phyloP scores from a whole-genome alignment of 1,139 yeast genomes.

The Sugiyamaella paludigena region DNA sequence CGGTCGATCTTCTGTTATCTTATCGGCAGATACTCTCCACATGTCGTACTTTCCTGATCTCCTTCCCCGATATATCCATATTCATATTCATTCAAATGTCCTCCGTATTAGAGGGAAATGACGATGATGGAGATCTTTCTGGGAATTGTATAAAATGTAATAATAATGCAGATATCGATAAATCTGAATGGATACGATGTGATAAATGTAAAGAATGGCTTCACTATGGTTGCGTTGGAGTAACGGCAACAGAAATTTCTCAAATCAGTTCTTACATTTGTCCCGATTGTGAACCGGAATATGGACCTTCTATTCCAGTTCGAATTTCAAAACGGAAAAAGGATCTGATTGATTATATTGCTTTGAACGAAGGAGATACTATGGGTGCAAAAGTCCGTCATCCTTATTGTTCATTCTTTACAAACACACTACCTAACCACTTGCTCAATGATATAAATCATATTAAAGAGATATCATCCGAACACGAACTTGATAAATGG shows the following conservation, averaged over 20 bases:
- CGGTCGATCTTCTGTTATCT: no score
- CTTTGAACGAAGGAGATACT: conserved; percentile 71
- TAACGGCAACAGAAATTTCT: conserved; percentile 42
- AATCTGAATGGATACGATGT: conserved; percentile 57
- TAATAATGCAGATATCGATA: conserved; percentile 1
- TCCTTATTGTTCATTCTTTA: conserved; percentile 21
- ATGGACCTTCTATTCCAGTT: conserved; percentile 55
- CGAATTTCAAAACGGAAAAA: conserved; percentile 58
- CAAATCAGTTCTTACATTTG: conserved; percentile 58
- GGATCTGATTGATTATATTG: conserved; percentile 67
- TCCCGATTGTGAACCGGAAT: conserved; percentile 42
- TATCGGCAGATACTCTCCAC: no score
- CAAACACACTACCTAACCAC: conserved; percentile 23
- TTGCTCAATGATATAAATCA: conserved; percentile 1
- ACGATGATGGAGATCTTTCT: no score
- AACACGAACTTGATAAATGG: conserved; percentile 2
- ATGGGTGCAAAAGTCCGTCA: conserved; percentile 39
- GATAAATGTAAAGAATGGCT: conserved; percentile 61
- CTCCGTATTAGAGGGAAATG: no score
- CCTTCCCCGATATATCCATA: no score
- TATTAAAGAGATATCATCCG: conserved; percentile 6
- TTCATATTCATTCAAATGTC: no score
- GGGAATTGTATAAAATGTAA: no score
- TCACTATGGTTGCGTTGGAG: conserved; percentile 52
- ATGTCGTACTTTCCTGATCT: no score